phyloP scores from a whole-genome alignment of 352 stramenopile genomes.

The Globisporangium echinulatum region DNA sequence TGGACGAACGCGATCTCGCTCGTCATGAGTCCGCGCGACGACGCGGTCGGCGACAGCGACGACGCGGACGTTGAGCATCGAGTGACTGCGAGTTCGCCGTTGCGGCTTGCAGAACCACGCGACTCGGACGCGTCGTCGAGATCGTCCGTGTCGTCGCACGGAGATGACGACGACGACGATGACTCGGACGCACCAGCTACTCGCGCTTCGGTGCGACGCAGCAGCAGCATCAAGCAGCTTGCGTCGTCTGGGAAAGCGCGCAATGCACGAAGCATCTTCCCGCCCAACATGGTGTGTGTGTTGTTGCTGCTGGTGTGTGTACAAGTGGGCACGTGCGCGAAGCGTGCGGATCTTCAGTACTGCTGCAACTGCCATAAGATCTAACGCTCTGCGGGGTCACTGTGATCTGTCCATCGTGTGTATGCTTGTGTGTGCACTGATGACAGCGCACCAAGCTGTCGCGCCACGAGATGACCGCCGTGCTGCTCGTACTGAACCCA shows the following conservation, averaged over 20 bases:
- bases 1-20: constrained; percentile 71
- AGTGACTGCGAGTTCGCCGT: too few species aligned
- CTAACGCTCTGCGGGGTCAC: background rate
- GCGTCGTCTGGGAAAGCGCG: background rate
- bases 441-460: constrained; percentile 8
- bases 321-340: too few species aligned
- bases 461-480: constrained; percentile 15
- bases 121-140: constrained; percentile 10
- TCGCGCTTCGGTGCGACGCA: background rate
- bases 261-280: constrained; percentile 7
- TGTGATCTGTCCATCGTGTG: background rate
- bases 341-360: background rate
- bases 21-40: constrained; percentile 42
- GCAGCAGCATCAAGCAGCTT: background rate
- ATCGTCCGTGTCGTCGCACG: constrained; percentile 10
- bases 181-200: background rate
- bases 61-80: background rate
- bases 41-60: background rate
- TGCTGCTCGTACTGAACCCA: constrained; percentile 38
- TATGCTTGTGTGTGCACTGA: background rate
- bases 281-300: constrained; percentile 8
- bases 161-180: constrained; percentile 7
- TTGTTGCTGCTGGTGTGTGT: background rate
- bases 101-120: background rate
- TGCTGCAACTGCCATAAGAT: background rate